Conservation (phyloP, 2,329 filamentous ascomycete species). For the Arthrobotrys megalospora region DNA sequence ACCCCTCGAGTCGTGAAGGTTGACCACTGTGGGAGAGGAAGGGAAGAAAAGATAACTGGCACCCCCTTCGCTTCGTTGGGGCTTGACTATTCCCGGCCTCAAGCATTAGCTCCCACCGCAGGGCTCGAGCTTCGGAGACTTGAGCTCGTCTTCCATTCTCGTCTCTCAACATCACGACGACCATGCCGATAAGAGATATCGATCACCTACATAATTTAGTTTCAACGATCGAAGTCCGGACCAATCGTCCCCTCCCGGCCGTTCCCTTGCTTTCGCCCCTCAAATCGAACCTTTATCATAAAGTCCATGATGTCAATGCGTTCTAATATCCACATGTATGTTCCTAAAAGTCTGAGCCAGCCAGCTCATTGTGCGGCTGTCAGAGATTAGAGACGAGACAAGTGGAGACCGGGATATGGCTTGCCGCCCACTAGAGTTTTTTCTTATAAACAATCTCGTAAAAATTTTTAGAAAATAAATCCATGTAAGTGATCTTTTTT, state of each 20-base stretch:
- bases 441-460: not conserved
- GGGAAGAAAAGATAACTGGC: not conserved
- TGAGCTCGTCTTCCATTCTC: not conserved
- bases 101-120: conserved; percentile 4
- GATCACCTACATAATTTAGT: not conserved
- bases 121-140: conserved; percentile 17
- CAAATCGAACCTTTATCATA: not conserved
- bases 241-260: conserved; percentile 2
- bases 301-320: conserved; percentile 1
- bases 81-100: conserved; percentile 18
- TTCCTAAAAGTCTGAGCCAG: conserved; percentile 9
- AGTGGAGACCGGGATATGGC: not conserved
- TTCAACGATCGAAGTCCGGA: conserved; percentile 1
- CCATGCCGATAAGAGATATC: conserved; percentile 41
- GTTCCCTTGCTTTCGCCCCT: conserved; percentile 29
- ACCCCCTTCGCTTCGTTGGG: conserved; percentile 14
- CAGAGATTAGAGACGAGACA: conserved; percentile 4
- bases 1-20: not conserved
- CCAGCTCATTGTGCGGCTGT: conserved; percentile 40
- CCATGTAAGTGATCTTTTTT: not conserved
- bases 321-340: conserved; percentile 9
- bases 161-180: not conserved
- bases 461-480: not conserved
- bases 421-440: conserved; percentile 8
- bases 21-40: not conserved